Evolutionary conservation across 768 basidiomycete species (phyloP).

Genomic region (Lentinus brumalis): DNA sequence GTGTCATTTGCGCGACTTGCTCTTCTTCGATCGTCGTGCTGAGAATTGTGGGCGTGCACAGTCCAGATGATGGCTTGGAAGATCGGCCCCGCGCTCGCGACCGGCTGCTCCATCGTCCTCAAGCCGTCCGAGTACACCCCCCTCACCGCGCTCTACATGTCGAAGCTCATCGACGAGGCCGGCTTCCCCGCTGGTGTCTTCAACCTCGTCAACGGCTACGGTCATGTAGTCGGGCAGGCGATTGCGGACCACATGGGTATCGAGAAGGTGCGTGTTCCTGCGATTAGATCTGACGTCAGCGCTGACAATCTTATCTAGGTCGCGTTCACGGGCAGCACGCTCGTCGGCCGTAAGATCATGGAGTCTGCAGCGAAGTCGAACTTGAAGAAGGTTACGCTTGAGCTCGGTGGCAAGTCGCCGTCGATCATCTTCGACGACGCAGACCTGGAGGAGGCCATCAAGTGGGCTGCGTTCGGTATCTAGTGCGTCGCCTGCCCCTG

Average conservation of each 20-base stretch:
- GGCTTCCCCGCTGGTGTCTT: conserved; percentile 67
- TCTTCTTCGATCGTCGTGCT: too few relatives aligned
- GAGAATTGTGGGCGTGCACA: conserved; percentile 6
- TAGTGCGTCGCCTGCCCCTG: conserved; percentile 41
- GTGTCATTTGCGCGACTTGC: conserved; percentile 13
- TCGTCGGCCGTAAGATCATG: conserved; percentile 64
- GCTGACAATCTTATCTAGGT: conserved; percentile 32
- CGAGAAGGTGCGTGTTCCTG: conserved; percentile 43
- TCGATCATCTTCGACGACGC: conserved; percentile 65
- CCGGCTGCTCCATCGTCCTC: conserved; percentile 61
- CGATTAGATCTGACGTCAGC: not conserved
- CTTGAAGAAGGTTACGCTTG: conserved; percentile 69
- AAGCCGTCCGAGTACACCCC: conserved; percentile 72
- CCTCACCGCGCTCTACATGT: conserved; percentile 50
- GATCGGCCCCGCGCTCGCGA: conserved; percentile 63
- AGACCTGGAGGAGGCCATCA: conserved; percentile 57
- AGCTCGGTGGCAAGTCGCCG: conserved; percentile 73
- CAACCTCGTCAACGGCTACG: conserved; percentile 61
- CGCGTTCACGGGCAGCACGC: conserved; percentile 73
- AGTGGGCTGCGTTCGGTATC: conserved; percentile 60
- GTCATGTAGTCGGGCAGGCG: conserved; percentile 54
- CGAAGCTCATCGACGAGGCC: conserved; percentile 52
- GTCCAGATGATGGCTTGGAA: conserved; percentile 63
- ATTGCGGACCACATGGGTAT: conserved; percentile 58
- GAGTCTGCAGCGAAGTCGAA: conserved; percentile 61